phyloP scores from a whole-genome alignment of 192 early-diverging fungal species.

The Backusella macrospora region DNA sequence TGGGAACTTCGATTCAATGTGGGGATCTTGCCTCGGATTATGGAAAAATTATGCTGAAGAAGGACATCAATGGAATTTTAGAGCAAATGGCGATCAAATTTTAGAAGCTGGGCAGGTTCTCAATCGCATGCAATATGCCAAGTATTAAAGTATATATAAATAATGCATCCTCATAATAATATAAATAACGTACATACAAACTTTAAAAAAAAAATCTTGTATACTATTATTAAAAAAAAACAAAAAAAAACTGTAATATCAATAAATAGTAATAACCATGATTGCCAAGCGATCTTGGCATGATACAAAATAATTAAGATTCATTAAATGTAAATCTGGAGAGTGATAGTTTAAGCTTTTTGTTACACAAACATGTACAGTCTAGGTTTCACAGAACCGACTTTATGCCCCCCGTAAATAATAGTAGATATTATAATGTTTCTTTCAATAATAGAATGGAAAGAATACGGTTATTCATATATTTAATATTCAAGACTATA shows the following conservation, averaged over 20 bases:
- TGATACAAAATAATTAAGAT: slow-evolving; percentile 4
- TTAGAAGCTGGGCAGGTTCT: slow-evolving; percentile 12
- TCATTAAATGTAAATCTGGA: neutral
- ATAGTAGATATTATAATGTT: no score
- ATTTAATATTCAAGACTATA: neutral
- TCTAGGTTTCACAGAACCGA: no score
- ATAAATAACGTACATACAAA: slow-evolving; percentile 3
- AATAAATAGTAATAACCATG: slow-evolving; percentile 3
- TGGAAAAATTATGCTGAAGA: slow-evolving; percentile 24
- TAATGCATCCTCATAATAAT: neutral
- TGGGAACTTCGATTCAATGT: slow-evolving; percentile 30
- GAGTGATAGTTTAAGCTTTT: neutral
- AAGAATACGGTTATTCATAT: neutral
- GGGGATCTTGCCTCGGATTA: slow-evolving; percentile 32
- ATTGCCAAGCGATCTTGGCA: neutral
- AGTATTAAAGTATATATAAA: slow-evolving; percentile 4
- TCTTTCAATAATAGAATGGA: neutral
- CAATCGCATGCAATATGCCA: neutral
- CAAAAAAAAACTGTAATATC: neutral
- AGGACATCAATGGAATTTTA: slow-evolving; percentile 27
- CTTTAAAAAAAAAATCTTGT: neutral
- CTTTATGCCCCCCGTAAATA: no score
- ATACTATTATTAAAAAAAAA: neutral
- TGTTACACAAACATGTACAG: neutral
- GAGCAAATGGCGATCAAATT: slow-evolving; percentile 20